These are phyloP conservation scores for Oryza brachyantha DNA, from an alignment of 176 grass and related monocot species.

Conservation along the genomic window DNA sequence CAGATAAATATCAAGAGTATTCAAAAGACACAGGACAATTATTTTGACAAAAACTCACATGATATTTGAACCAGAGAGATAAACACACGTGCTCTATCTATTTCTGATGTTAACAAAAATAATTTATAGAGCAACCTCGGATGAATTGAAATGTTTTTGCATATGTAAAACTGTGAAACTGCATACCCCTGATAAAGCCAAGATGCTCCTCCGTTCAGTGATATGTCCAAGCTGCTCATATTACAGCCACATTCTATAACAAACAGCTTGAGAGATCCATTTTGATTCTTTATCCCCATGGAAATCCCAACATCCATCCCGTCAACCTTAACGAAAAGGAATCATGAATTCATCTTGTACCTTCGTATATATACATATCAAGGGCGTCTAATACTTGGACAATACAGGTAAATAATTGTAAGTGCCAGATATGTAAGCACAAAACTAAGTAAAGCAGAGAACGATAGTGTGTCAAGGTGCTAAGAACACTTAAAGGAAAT, in stretches of 20 bases:
- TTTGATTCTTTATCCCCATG: slow-evolving; percentile 75
- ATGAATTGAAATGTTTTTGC: slow-evolving; percentile 3
- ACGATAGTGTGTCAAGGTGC: too few relatives aligned
- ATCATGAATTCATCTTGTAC: slow-evolving; percentile 33
- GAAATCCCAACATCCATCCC: slow-evolving; percentile 87
- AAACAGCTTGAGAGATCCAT: slow-evolving; percentile 74
- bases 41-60: neutral
- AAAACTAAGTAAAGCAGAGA: too few relatives aligned
- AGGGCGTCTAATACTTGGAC: slow-evolving; percentile 7
- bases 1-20: neutral
- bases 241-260: slow-evolving; percentile 72
- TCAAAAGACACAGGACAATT: neutral
- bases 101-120: neutral
- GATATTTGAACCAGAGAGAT: slow-evolving; percentile 4
- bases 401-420: slow-evolving; percentile 1
- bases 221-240: slow-evolving; percentile 66
- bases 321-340: slow-evolving; percentile 72
- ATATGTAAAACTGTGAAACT: neutral
- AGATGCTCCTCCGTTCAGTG: slow-evolving; percentile 74
- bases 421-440: neutral
- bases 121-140: neutral
- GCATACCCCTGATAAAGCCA: slow-evolving; percentile 98
- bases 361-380: slow-evolving; percentile 23
- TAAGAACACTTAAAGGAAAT: too few relatives aligned
- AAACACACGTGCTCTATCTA: neutral